Percentiles rank a stretch among this genome's conserved stretches.
These are phyloP conservation scores for Filobasidium floriforme DNA, from an alignment of 768 basidiomycete species.

Conservation along the genomic window DNA sequence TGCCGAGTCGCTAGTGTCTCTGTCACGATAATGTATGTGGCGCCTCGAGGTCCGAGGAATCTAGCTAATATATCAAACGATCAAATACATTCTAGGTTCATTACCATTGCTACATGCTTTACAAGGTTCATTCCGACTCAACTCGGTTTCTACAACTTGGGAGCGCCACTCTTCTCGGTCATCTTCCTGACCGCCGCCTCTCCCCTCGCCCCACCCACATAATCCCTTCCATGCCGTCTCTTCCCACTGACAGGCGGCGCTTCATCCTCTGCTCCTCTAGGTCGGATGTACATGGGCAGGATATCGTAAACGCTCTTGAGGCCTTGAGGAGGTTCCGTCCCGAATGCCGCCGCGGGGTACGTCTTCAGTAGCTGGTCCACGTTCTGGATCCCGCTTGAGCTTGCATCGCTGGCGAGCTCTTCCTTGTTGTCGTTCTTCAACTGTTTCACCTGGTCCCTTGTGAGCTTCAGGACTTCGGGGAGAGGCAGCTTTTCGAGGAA, in stretches of 20 bases:
- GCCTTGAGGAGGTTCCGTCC: slow-evolving; percentile 38
- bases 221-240: slow-evolving; percentile 41
- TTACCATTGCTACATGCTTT: too few relatives aligned
- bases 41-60: too few relatives aligned
- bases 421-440: slow-evolving; percentile 55
- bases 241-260: slow-evolving; percentile 32
- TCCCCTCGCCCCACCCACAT: slow-evolving; percentile 10
- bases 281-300: slow-evolving; percentile 53
- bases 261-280: slow-evolving; percentile 10
- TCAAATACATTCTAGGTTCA: too few relatives aligned
- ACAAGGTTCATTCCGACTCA: neutral
- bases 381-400: slow-evolving; percentile 26
- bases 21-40: too few relatives aligned
- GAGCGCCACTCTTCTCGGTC: slow-evolving; percentile 11
- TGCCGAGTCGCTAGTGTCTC: too few relatives aligned
- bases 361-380: slow-evolving; percentile 38
- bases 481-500: slow-evolving; percentile 58
- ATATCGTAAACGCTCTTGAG: slow-evolving; percentile 54
- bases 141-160: neutral
- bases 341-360: slow-evolving; percentile 33
- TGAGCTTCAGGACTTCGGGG: slow-evolving; percentile 60
- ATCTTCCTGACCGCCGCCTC: slow-evolving; percentile 16
- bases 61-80: too few relatives aligned
- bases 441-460: slow-evolving; percentile 64
- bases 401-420: slow-evolving; percentile 22